Base-by-base conservation (phyloP, 768 basidiomycete genomes). In the Terana coerulea region DNA sequence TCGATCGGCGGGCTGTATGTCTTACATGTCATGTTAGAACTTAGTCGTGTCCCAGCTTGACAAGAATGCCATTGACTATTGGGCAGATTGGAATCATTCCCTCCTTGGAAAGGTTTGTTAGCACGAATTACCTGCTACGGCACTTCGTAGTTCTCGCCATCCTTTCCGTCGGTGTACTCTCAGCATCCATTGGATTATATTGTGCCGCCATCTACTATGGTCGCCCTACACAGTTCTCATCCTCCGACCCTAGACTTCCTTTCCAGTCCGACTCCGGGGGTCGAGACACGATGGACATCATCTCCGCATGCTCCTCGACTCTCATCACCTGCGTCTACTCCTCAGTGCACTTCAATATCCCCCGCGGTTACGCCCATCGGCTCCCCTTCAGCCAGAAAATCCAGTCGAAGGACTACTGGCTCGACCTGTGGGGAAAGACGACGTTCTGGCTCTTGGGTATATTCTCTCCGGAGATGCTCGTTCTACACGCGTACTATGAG, bases 381-480 rank as follows among this genome's bases (percentile, higher is more conserved):
- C 29, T 49, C 7, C 30, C 55, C 21, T 19, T 52, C 36, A 19
- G n/a, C 17, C 30, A 26, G 34, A 56, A 52, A 43, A 19, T 56
- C 6, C 30, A 35, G 42, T 36, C 55, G 21, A 33, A 37, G 24
- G 55, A 56, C 24, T 56, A 49, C 42, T 56, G 55, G 55, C 51
- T 56, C 47, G 55, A 56, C 46, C 47, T 56, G 15, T 56, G 55
- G 55, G 26, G 41, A 21, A 56, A 56, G 51, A 43, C 44, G 28
- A 31, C 47, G n/a, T 56, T 56, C 55, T 56, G 55, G 55, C 47
- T 56, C 7, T 51, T 56, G 41, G 55, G 47, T 30, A 30, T 56
- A 21, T 52, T 56, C 47, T 52, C 55, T 12, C 55, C 55, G 10
- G 55, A 56, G 51, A 56, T 56, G 55, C 55, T 56, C 51, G 55